A percentile compares a stretch with the other conserved stretches of the same genome.
phyloP scores from a whole-genome alignment of 495 filamentous ascomycete species.

The Massariosphaeria phaeospora region DNA sequence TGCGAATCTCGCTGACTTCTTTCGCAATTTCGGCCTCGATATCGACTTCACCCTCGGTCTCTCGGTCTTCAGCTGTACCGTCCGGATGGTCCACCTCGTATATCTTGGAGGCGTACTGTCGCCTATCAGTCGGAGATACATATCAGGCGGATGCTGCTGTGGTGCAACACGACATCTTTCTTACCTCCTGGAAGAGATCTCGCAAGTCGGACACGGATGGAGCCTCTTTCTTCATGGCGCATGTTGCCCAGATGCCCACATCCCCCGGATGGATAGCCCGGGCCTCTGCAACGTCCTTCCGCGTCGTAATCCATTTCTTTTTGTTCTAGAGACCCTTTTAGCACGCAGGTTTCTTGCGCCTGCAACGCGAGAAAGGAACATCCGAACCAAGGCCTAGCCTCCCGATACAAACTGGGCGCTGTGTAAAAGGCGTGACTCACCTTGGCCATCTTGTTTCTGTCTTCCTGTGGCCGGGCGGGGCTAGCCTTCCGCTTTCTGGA shows the following conservation, averaged over 20 bases:
- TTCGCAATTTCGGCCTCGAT: slow-evolving; percentile 79
- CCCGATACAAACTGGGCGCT: neutral
- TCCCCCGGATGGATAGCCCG: slow-evolving; percentile 57
- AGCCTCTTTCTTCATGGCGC: slow-evolving; percentile 70
- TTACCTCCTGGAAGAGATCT: slow-evolving; percentile 71
- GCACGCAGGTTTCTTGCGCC: neutral
- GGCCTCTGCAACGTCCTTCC: slow-evolving; percentile 21
- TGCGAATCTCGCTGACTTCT: slow-evolving; percentile 64
- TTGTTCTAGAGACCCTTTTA: slow-evolving; percentile 31
- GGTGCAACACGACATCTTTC: slow-evolving; percentile 4
- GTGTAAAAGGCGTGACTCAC: slow-evolving; percentile 18
- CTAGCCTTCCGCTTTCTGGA: slow-evolving; percentile 30
- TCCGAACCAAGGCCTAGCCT: slow-evolving; percentile 1
- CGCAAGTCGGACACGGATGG: slow-evolving; percentile 70
- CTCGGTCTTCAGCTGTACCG: slow-evolving; percentile 32
- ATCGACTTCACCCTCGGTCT: slow-evolving; percentile 49
- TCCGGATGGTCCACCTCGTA: slow-evolving; percentile 46
- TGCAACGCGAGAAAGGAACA: slow-evolving; percentile 20
- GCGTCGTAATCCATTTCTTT: slow-evolving; percentile 41
- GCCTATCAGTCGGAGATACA: slow-evolving; percentile 1
- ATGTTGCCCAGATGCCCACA: slow-evolving; percentile 83
- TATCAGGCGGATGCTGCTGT: neutral
- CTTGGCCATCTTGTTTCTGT: slow-evolving; percentile 24
- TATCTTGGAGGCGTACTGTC: slow-evolving; percentile 55
- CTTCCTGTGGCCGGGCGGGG: neutral